These are phyloP conservation scores for Durio zibethinus DNA, from an alignment of 345 rosid genomes.

Conservation along the genomic window DNA sequence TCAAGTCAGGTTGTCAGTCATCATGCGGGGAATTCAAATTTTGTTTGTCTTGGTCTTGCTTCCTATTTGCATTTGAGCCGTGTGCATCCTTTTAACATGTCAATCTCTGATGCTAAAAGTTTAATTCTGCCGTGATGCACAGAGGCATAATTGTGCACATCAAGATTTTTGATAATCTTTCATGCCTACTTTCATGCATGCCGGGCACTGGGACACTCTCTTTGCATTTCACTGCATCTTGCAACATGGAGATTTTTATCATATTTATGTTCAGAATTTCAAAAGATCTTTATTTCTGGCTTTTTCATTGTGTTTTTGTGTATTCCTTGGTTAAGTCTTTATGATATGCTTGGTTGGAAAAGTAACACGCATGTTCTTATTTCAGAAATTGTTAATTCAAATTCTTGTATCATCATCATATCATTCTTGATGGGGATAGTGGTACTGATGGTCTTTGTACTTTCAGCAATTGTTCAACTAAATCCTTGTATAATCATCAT, in stretches of 20 bases:
- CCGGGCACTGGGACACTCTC: not conserved
- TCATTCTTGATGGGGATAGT: not conserved
- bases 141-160: not conserved
- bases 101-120: not conserved
- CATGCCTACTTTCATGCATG: not conserved
- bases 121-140: not conserved
- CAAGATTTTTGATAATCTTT: not conserved
- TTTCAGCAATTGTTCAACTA: not conserved
- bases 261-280: not conserved
- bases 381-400: not conserved
- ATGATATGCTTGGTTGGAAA: not conserved
- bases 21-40: not conserved
- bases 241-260: not conserved
- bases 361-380: not conserved
- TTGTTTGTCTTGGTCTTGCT: slow-evolving; percentile 8
- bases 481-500: not conserved
- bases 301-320: not conserved
- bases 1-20: not conserved
- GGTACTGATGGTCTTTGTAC: not conserved
- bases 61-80: not conserved
- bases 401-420: not conserved
- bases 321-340: not conserved
- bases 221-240: not conserved
- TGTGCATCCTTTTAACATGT: not conserved
- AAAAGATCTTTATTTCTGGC: not conserved